These are phyloP conservation scores for Phytophthora podocarpi DNA, from an alignment of 352 stramenopile genomes.

Conservation along the genomic window DNA sequence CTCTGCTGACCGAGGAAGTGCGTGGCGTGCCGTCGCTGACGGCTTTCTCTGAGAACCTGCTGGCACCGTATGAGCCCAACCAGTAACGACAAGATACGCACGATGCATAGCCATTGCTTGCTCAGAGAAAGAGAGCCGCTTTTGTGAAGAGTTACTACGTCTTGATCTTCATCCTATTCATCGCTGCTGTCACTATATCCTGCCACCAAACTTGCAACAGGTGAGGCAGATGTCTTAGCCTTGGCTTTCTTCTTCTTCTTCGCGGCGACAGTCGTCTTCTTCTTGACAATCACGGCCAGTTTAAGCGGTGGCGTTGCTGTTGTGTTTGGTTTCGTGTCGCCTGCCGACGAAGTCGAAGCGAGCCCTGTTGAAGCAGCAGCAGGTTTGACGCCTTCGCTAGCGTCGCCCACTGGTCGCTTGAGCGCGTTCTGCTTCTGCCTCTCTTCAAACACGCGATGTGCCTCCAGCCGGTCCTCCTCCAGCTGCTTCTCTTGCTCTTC, in stretches of 20 bases:
- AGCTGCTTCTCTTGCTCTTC: constrained; percentile 54
- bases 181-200: constrained; percentile 82
- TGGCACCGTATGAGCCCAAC: constrained; percentile 92
- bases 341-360: neutral
- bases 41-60: constrained; percentile 94
- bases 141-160: constrained; percentile 4
- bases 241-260: constrained; percentile 43
- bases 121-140: constrained; percentile 17
- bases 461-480: constrained; percentile 53
- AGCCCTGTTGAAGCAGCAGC: neutral
- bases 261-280: constrained; percentile 25
- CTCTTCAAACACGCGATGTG: constrained; percentile 58
- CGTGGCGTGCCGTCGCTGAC: constrained; percentile 94
- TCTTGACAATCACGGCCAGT: constrained; percentile 43
- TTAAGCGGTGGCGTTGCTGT: constrained; percentile 28
- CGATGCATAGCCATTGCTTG: neutral
- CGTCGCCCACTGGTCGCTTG: constrained; percentile 30
- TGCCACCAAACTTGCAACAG: constrained; percentile 67
- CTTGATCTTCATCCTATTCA: constrained; percentile 32
- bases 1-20: constrained; percentile 98
- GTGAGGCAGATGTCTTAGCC: constrained; percentile 38
- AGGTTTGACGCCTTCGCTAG: constrained; percentile 7
- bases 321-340: constrained; percentile 7
- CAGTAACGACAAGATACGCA: constrained; percentile 39
- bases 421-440: constrained; percentile 39